Evolutionary conservation across 306 rosid species (phyloP).

Genomic region (Begonia masoniana): DNA sequence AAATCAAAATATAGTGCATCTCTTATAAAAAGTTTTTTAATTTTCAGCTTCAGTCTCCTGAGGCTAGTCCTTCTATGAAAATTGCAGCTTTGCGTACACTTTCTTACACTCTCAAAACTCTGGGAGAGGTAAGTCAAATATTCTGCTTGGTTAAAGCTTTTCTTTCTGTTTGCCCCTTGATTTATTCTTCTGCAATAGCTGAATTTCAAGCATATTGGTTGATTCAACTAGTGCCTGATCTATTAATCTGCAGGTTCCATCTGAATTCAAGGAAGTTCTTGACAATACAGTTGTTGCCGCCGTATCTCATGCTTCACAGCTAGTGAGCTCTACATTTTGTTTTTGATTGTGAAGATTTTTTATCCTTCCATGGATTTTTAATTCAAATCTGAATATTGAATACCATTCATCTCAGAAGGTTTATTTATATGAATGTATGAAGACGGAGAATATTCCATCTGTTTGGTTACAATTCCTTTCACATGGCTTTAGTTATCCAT

Average conservation of each 20-base stretch:
- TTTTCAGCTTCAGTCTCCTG: conserved; percentile 60
- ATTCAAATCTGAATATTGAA: too few relatives aligned
- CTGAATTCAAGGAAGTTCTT: conserved; percentile 84
- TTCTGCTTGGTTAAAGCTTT: too few relatives aligned
- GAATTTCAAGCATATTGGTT: neutral
- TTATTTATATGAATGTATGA: too few relatives aligned
- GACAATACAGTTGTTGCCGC: conserved; percentile 82
- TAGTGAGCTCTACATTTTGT: conserved; percentile 39
- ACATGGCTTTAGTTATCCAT: too few relatives aligned
- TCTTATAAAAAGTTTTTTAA: neutral
- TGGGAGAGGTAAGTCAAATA: conserved; percentile 65
- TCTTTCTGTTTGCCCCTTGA: neutral
- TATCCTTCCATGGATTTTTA: neutral
- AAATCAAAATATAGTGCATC: too few relatives aligned
- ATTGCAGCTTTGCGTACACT: conserved; percentile 74
- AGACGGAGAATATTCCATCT: too few relatives aligned
- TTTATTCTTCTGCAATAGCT: neutral
- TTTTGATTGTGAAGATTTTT: neutral
- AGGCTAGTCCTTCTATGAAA: conserved; percentile 73
- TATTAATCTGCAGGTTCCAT: conserved; percentile 61
- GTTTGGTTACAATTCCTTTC: too few relatives aligned
- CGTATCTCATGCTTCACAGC: conserved; percentile 74
- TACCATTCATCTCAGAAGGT: too few relatives aligned
- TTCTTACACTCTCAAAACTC: conserved; percentile 65
- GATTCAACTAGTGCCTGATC: conserved; percentile 13